Evolutionary conservation across 345 rosid species (phyloP).

Genomic region (Linum lewisii): DNA sequence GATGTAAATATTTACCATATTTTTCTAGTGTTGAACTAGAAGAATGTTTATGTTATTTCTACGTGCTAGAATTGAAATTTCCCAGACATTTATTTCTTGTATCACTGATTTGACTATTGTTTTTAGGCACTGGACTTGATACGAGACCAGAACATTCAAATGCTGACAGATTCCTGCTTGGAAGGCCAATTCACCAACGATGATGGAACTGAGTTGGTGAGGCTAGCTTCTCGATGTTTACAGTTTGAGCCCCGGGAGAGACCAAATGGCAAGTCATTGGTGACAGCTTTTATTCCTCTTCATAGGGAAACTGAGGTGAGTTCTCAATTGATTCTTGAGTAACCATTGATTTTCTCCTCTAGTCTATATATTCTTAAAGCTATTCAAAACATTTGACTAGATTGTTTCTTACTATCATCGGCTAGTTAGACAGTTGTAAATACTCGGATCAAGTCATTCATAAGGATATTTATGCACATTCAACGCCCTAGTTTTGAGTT

Average conservation of each 20-base stretch:
- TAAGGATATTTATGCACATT: too few species aligned
- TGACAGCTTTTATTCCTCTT: background rate
- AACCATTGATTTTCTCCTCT: background rate
- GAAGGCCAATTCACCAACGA: slow-evolving; percentile 68
- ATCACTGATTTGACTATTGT: slow-evolving; percentile 10
- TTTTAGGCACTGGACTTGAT: slow-evolving; percentile 80
- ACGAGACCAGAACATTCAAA: slow-evolving; percentile 72
- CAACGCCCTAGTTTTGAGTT: too few species aligned
- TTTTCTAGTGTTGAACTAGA: background rate
- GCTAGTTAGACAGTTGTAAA: background rate
- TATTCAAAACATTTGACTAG: background rate
- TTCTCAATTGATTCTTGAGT: background rate
- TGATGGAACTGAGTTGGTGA: slow-evolving; percentile 69
- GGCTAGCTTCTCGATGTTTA: slow-evolving; percentile 70
- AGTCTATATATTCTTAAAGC: background rate
- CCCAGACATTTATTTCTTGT: background rate
- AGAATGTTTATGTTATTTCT: background rate
- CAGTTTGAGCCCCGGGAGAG: slow-evolving; percentile 45
- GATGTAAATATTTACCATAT: too few species aligned
- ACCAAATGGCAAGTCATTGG: background rate
- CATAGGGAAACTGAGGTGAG: background rate
- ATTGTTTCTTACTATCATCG: too few species aligned
- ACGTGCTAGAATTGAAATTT: background rate
- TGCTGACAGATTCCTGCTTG: slow-evolving; percentile 77
- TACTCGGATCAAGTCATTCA: too few species aligned